These are phyloP conservation scores for Calonectria montana DNA, from an alignment of 2,329 filamentous ascomycete genomes.

Conservation along the genomic window DNA sequence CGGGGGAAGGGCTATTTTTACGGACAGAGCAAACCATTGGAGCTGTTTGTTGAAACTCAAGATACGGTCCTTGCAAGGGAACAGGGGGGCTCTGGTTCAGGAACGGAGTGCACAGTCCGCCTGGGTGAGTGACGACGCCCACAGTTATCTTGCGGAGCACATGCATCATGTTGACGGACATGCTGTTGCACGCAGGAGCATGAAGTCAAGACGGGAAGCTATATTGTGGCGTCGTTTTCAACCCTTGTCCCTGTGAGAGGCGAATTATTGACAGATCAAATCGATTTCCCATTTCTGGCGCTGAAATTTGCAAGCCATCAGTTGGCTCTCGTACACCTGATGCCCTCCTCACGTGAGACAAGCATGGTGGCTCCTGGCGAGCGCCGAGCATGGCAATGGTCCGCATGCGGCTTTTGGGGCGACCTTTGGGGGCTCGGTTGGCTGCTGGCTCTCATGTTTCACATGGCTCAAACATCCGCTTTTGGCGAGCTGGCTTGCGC, in stretches of 20 bases:
- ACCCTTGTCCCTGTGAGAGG: background rate
- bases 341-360: conserved; percentile 3
- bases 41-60: background rate
- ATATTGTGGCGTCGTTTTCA: background rate
- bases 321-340: background rate
- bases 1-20: conserved; percentile 16
- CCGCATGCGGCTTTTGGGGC: background rate
- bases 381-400: background rate
- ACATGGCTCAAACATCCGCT: background rate
- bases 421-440: background rate
- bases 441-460: conserved; percentile 2
- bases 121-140: conserved; percentile 8
- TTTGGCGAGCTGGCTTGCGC: background rate
- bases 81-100: background rate
- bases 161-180: background rate
- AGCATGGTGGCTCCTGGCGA: background rate
- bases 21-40: background rate
- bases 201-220: background rate
- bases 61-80: background rate
- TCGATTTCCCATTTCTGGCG: background rate
- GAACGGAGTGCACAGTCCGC: background rate
- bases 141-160: background rate
- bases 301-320: background rate
- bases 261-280: background rate
- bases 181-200: background rate